Evolutionary conservation across 148 eudicot genomes (phyloP), one percentile per base, ranked within the genome.

Genomic region (Vaccinium macrocarpon): DNA sequence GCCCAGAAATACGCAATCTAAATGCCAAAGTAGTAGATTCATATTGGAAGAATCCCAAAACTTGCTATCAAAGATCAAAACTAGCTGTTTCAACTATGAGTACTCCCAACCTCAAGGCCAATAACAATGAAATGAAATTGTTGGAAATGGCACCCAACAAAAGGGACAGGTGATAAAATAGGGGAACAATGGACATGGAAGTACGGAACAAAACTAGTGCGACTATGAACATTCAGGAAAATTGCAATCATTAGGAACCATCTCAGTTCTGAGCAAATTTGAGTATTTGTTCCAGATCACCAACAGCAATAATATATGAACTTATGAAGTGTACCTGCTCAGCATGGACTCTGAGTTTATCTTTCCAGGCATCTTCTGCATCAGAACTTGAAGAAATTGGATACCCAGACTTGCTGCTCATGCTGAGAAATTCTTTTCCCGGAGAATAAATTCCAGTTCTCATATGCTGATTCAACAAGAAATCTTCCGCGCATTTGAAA

Each of bases 401-500:
- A 85, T 84, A 84, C 66, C 83, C 83, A 19, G 86, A 84, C 42
- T 76, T 84, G n/a, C 80, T 84, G n/a, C 80, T 80, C 85, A 79
- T 81, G 68, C 90, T 46, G 71, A 83, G 87, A 82, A 86, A 49
- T 25, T 89, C 89, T 79, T 80, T 84, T 42, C 89, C 84, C 3
- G 85, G 59, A 81, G 88, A 83, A 83, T 80, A 89, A 18, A 88
- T 82, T 83, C 88, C 88, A 49, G 57, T 82, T 46, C 79, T 87
- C 55, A 84, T 64, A 50, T 82, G 86, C n/a, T 84, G 87, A 83
- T 89, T 88, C 84, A 84, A 77, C 73, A 88, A 38, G 79, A 79
- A 86, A 9, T 87, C 88, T 53, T 86, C 93, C 4, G 90, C 74
- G 86, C 93, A 89, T 86, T 94, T 96, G 83, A 96, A 93, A 85